Evolutionary conservation across 1,284 basidiomycete genomes (phyloP), one percentile per base, ranked within the genome.

Genomic region (Ceratobasidium sp.): DNA sequence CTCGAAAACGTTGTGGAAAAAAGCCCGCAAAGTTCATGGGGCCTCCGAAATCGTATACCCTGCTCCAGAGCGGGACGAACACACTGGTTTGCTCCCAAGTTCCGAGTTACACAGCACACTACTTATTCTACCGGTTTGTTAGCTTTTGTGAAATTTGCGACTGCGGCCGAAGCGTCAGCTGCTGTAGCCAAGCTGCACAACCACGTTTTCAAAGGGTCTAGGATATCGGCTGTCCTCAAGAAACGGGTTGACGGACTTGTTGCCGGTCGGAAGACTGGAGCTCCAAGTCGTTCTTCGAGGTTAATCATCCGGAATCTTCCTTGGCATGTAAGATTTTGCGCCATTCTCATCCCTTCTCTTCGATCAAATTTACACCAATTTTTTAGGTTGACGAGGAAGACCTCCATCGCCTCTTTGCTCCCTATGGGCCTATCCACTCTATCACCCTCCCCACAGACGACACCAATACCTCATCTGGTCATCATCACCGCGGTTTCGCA

Each of bases 241-340:
- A 96, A 96, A 83, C 91, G 95, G 1, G 86, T 95, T 4, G 93
- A 96, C 68, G 90, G 88, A 66, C 88, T 94, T 23, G 87, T 88
- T 4, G 91, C 91, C 79, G 84, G 88, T 23, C 80, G 81, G 16
- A 81, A 86, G 1, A 67, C 71, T 33, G 78, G 87, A 87, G 0
- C 59, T 55, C 91, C 92, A 0, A 92, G 86, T 80, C 90, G 92
- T 78, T 92, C 92, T 0, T 96, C 92, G 80, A 89, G 97, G 48
- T 89, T 99, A 68, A 98, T 99, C 82, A 89, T 99, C 38, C 91
- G 97, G 79, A 99, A 99, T 84, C 86, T 99, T 55, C 94, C 95
- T 0, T 98, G 87, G 86, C 85, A 88, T 78, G 86, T 87, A 80
- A 81, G 85, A 83, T 5, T 30, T 35, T 48, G 27, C 20, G 12